Evolutionary conservation across 495 filamentous ascomycete genomes (phyloP), one percentile per base, ranked within the genome.

Genomic region (Amorphotheca resinae): DNA sequence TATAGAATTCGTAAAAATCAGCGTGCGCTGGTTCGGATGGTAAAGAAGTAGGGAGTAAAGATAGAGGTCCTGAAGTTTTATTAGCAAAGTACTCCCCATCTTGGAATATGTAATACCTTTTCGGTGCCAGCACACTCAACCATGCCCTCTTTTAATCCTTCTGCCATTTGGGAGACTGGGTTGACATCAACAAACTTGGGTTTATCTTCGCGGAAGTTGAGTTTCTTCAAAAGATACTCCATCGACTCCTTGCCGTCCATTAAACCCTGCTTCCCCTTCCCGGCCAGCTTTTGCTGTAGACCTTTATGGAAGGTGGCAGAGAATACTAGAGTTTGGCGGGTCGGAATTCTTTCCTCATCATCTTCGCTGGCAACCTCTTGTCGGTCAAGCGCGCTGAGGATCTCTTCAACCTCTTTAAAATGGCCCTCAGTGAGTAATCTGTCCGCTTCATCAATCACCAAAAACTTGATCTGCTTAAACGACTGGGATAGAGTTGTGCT

Each of bases 1-100:
- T 54, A 98, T 95, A 7, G 88, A 95, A 64, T 98, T 98, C 26
- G 87, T 83, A 60, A 98, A 96, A 15, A 98, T 74, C 1, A 96
- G 68, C 2, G 84, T 83, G 18, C 84, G 80, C 41, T 73, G 71
- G 28, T 79, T 79, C 17, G 86, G 79, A 50, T 95, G 77, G 48
- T 91, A 77, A 2, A 96, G 72, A 9, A 96, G 68, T 22, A 93
- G 68, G 0, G 87, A 72, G 61, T 96, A 96, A 39, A 95, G 78
- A 53, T 88, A 96, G 34, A 98, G 77, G 60, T 98, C 91, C 73
- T 84, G 37, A 0, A 0, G 12, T 14, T 11, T 14, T 34, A 38
- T 42, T 34, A 55, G 37, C 21, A 48, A 20, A 18, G 15, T 2
- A 46, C 18, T 2, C n/a, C 28, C n/a, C 35, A 0, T 14, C 9